Evolutionary conservation across 2,329 filamentous ascomycete genomes (phyloP).

Genomic region (Colletotrichum neosansevieriae): DNA sequence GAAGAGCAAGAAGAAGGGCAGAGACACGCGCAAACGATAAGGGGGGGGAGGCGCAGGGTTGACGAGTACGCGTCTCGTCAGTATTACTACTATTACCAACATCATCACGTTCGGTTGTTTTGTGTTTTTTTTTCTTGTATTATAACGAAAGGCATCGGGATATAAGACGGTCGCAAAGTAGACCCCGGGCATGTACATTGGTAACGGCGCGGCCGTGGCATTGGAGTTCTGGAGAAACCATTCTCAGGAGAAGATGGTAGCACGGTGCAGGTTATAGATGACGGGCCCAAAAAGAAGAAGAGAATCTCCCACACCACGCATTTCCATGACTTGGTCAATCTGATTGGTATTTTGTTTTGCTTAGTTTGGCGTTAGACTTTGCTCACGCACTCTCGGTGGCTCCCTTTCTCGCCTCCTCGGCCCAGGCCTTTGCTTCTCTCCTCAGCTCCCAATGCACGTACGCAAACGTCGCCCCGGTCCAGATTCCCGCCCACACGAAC

Average conservation of each 20-base stretch:
- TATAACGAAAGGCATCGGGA: conserved; percentile 12
- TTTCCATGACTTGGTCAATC: too few relatives aligned
- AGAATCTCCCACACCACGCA: conserved; percentile 11
- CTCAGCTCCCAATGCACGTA: conserved; percentile 45
- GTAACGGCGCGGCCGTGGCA: conserved; percentile 27
- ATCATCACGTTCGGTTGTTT: conserved; percentile 3
- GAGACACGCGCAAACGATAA: conserved; percentile 66
- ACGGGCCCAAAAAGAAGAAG: conserved; percentile 18
- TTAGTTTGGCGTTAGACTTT: too few relatives aligned
- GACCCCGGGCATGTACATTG: conserved; percentile 28
- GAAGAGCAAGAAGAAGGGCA: conserved; percentile 70
- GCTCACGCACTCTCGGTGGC: not conserved
- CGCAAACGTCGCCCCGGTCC: conserved; percentile 44
- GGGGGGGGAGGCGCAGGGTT: not conserved
- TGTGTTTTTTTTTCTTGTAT: conserved; percentile 20
- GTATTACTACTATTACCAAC: not conserved
- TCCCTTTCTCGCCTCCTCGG: conserved; percentile 40
- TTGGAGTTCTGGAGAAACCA: conserved; percentile 17
- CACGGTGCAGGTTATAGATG: conserved; percentile 13
- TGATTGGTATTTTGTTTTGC: too few relatives aligned
- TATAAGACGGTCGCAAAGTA: conserved; percentile 23
- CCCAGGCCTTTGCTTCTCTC: conserved; percentile 45
- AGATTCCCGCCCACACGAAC: conserved; percentile 44
- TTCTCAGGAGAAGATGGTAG: not conserved
- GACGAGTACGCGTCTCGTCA: not conserved